These are phyloP conservation scores for Juncus inflexus DNA, from an alignment of 176 grass and related monocot genomes.

Conservation along the genomic window DNA sequence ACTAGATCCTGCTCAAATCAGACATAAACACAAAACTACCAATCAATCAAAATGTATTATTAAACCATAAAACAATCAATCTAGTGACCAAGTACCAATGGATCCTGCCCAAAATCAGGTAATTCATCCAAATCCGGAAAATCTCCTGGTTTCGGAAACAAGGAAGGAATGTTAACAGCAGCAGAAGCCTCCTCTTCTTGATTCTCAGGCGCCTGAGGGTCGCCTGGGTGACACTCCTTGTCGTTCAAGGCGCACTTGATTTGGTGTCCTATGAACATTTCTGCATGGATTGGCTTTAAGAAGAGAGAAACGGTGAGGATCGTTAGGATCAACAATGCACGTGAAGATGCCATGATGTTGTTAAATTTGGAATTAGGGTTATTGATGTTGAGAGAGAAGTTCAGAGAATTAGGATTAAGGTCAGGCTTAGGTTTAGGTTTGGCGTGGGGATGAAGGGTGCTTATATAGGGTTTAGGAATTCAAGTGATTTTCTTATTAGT, in stretches of 20 bases:
- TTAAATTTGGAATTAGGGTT: too few relatives aligned
- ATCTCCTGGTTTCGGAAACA: background rate
- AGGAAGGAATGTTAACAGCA: conserved; percentile 2
- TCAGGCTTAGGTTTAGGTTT: too few relatives aligned
- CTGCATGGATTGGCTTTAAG: background rate
- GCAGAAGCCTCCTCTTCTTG: conserved; percentile 14
- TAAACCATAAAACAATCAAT: too few relatives aligned
- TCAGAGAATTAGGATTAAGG: too few relatives aligned
- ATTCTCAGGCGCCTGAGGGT: conserved; percentile 10
- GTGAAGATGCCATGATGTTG: background rate
- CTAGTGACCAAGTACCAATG: conserved; percentile 11
- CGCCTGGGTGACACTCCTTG: conserved; percentile 3
- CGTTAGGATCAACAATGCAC: background rate
- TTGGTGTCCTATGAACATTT: background rate
- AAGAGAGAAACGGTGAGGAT: background rate
- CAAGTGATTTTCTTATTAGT: too few relatives aligned
- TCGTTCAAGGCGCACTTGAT: conserved; percentile 9
- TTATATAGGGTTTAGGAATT: too few relatives aligned
- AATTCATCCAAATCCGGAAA: background rate
- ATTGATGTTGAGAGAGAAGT: too few relatives aligned
- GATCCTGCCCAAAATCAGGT: background rate
- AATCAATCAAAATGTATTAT: too few relatives aligned
- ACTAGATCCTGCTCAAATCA: too few relatives aligned
- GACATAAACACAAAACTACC: too few relatives aligned
- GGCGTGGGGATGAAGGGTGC: too few relatives aligned